phyloP scores from a whole-genome alignment of 768 basidiomycete species.

The Collybia sp. region DNA sequence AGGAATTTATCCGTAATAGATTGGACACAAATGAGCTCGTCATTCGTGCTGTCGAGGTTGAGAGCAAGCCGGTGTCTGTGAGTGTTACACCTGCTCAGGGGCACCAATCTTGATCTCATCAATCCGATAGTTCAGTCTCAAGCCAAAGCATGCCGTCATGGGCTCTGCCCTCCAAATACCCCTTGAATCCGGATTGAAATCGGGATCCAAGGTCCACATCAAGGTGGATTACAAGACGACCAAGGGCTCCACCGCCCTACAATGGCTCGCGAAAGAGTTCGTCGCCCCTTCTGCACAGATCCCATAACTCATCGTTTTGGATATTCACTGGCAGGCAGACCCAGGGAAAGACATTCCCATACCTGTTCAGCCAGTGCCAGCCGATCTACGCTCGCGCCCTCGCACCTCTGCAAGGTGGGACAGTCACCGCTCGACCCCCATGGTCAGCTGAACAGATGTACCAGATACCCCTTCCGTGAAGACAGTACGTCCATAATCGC shows the following conservation, averaged over 20 bases:
- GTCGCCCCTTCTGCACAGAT: conserved; percentile 9
- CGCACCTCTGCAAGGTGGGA: conserved; percentile 70
- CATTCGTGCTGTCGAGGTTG: conserved; percentile 50
- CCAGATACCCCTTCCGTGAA: conserved; percentile 86
- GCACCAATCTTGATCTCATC: not conserved
- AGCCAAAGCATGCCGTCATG: conserved; percentile 61
- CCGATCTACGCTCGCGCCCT: conserved; percentile 85
- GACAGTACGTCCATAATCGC: conserved; percentile 39
- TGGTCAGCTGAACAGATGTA: not conserved
- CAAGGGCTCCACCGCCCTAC: conserved; percentile 67
- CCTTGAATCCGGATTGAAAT: conserved; percentile 37
- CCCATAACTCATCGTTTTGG: not conserved
- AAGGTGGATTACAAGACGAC: conserved; percentile 71
- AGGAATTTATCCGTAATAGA: conserved; percentile 12
- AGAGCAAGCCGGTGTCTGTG: conserved; percentile 43
- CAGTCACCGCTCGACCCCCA: not conserved
- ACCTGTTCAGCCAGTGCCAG: conserved; percentile 90
- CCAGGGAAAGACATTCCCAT: conserved; percentile 79
- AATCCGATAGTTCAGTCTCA: conserved; percentile 43
- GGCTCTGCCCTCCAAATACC: conserved; percentile 69
- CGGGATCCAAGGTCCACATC: conserved; percentile 47
- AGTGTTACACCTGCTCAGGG: conserved; percentile 9
- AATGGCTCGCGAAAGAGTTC: conserved; percentile 84
- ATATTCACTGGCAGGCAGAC: conserved; percentile 68
- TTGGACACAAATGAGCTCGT: conserved; percentile 75